phyloP scores from a whole-genome alignment of 805 yeast genomes.

The Ogataea pilisensis region DNA sequence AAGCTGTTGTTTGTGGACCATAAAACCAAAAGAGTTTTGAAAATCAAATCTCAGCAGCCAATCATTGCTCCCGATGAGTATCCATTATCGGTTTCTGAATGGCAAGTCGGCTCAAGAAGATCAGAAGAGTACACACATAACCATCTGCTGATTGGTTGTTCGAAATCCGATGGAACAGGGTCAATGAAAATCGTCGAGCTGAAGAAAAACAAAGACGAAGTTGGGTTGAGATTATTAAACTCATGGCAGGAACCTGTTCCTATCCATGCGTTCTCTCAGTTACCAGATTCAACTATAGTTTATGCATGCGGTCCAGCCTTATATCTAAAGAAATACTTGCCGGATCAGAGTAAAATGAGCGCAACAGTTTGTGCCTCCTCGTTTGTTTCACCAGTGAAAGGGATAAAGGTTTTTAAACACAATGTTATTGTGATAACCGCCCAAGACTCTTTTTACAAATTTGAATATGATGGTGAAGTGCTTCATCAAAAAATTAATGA shows the following conservation, averaged over 20 bases:
- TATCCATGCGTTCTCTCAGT: conserved; percentile 20
- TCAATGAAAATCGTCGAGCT: conserved; percentile 28
- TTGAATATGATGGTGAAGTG: conserved; percentile 14
- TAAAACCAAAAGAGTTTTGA: conserved; percentile 10
- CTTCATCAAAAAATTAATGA: conserved; percentile 17
- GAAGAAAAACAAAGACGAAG: conserved; percentile 10
- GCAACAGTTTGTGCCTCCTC: conserved; percentile 8
- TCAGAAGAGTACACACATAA: conserved; percentile 16
- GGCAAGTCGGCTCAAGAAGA: conserved; percentile 28
- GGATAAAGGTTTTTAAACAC: conserved; percentile 20
- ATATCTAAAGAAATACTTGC: conserved; percentile 15
- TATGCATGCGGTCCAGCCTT: conserved; percentile 18
- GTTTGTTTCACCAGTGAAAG: conserved; percentile 17
- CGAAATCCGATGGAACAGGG: conserved; percentile 15
- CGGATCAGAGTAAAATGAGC: conserved; percentile 21
- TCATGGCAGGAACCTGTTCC: conserved; percentile 19
- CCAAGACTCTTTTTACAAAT: conserved; percentile 24
- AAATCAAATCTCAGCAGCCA: not conserved
- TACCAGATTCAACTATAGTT: conserved; percentile 21
- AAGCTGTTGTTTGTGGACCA: conserved; percentile 25
- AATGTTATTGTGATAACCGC: conserved; percentile 26
- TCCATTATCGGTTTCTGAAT: conserved; percentile 31
- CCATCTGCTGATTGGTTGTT: conserved; percentile 34
- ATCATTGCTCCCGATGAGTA: conserved; percentile 21
- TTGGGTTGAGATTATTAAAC: conserved; percentile 14